phyloP scores from a whole-genome alignment of 1,284 basidiomycete species.

The Pseudozyma thailandica region DNA sequence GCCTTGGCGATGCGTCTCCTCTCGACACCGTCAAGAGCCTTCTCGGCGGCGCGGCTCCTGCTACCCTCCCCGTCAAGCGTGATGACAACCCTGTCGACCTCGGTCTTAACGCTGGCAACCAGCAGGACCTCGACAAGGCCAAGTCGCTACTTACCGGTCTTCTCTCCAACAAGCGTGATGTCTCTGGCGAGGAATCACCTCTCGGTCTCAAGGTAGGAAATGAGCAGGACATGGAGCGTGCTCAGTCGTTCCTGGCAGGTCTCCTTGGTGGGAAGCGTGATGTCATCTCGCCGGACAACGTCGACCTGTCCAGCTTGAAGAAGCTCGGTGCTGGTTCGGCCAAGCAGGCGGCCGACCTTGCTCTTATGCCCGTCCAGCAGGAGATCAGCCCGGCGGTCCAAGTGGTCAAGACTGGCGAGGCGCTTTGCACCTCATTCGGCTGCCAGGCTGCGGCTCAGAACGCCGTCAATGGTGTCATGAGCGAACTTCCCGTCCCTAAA shows the following conservation, averaged over 20 bases:
- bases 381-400: constrained; percentile 30
- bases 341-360: constrained; percentile 22
- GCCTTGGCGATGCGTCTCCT: constrained; percentile 7
- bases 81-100: constrained; percentile 13
- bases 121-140: constrained; percentile 13
- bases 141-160: constrained; percentile 12
- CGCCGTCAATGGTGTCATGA: constrained; percentile 6
- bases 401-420: constrained; percentile 30
- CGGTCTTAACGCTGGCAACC: constrained; percentile 13
- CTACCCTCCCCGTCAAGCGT: constrained; percentile 12
- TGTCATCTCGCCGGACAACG: constrained; percentile 35
- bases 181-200: constrained; percentile 5
- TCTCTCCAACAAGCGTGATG: constrained; percentile 1
- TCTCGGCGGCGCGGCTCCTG: neutral
- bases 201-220: constrained; percentile 27
- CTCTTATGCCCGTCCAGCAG: constrained; percentile 21
- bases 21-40: constrained; percentile 2
- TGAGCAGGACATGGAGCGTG: constrained; percentile 24
- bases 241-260: constrained; percentile 14
- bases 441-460: constrained; percentile 14
- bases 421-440: constrained; percentile 24
- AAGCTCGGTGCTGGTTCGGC: constrained; percentile 1
- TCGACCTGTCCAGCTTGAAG: constrained; percentile 29
- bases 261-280: constrained; percentile 31
- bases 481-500: constrained; percentile 15